phyloP scores from a whole-genome alignment of 257 asterid genomes.

The Rauvolfia tetraphylla region DNA sequence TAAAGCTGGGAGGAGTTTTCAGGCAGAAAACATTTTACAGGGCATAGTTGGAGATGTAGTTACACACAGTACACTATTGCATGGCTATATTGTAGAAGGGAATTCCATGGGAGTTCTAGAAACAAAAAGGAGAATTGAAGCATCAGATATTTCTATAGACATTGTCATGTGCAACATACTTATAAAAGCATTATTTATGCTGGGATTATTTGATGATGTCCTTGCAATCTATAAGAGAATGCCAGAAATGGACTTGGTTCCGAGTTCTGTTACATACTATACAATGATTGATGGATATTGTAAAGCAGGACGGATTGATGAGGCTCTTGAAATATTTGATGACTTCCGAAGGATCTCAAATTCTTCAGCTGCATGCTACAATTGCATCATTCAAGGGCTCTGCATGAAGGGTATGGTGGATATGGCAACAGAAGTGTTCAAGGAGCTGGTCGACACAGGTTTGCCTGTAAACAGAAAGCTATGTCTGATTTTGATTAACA shows the following conservation, averaged over 20 bases:
- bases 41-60: conserved; percentile 56
- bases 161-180: conserved; percentile 62
- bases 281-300: conserved; percentile 71
- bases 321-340: conserved; percentile 67
- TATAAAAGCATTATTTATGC: conserved; percentile 65
- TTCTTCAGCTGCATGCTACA: conserved; percentile 55
- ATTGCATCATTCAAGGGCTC: conserved; percentile 51
- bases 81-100: conserved; percentile 61
- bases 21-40: conserved; percentile 62
- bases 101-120: conserved; percentile 54
- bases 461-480: conserved; percentile 42
- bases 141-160: conserved; percentile 52
- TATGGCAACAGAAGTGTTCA: conserved; percentile 51
- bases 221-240: conserved; percentile 43
- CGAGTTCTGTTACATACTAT: conserved; percentile 49
- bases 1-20: conserved; percentile 67
- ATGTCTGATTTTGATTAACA: conserved; percentile 42
- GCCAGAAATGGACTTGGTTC: conserved; percentile 42
- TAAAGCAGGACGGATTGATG: conserved; percentile 57
- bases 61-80: conserved; percentile 63
- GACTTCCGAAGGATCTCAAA: conserved; percentile 42
- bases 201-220: conserved; percentile 81
- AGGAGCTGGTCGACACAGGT: conserved; percentile 40
- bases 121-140: conserved; percentile 48
- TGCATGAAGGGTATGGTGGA: conserved; percentile 52